Evolutionary conservation across 2,329 filamentous ascomycete species (phyloP), one percentile per base, ranked within the genome.

Genomic region (Claviceps sp.): DNA sequence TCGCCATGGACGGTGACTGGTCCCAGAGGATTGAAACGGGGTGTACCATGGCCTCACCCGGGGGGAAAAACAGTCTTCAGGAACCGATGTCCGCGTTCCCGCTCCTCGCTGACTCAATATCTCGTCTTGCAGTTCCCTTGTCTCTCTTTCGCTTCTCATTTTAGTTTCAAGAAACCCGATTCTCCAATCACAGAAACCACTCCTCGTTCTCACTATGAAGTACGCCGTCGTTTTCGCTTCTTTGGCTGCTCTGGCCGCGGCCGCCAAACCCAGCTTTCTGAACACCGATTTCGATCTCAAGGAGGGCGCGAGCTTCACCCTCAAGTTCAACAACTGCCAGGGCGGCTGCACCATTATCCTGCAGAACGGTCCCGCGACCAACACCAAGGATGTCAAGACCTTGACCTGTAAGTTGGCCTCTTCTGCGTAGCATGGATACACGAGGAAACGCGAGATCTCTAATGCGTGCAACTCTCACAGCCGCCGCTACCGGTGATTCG

Each of bases 341-440:
- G 20, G 14, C 34, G 62, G 62, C 55, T 70, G 67, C 63, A 66
- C 62, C 55, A 68, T 70, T 30, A 26, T 50, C 40, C 59, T 70
- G 51, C 59, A 67, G 61, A 64, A 61, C 37, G 66, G 67, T 9
- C 50, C 56, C 7, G 55, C 55, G 14, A 51, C 26, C 49, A 58
- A 68, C 50, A 61, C 65, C 22, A 56, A 63, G 56, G 55, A 59
- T 46, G 61, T 64, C 59, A 52, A 63, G 57, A 58, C 56, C 22
- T 54, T 70, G 48, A 62, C 63, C 55, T 24, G 66, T 69, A 63
- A 44, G 66, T 56, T 30, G 8, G 13, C 4, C 22, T 46, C 38
- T 14, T 9, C 16, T 24, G 18, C n/a, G 8, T 20, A 22, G 7
- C 18, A 22, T 13, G 9, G 18, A 22, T 6, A 22, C 4, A 6